Evolutionary conservation across 1,284 basidiomycete species (phyloP).

Genomic region (Anthracocystis panici-leucophaei): DNA sequence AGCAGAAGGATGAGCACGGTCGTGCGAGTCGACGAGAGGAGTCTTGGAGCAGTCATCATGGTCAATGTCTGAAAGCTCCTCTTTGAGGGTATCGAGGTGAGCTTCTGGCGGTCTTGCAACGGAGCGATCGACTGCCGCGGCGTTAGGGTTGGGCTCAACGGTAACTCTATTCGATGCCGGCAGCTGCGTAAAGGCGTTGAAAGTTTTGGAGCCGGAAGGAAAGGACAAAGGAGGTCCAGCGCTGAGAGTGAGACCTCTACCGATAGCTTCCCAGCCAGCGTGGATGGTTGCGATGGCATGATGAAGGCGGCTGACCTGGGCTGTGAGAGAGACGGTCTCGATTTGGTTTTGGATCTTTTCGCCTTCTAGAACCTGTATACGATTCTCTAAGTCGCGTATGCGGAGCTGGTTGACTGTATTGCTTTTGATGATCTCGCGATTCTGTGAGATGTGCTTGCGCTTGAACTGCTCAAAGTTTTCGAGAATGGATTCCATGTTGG

Average conservation of each 20-base stretch:
- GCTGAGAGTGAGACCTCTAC: constrained; percentile 40
- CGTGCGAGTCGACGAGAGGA: neutral
- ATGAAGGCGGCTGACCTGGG: constrained; percentile 53
- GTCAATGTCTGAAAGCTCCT: constrained; percentile 13
- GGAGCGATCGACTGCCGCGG: constrained; percentile 34
- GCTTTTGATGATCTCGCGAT: constrained; percentile 66
- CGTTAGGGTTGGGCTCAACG: constrained; percentile 34
- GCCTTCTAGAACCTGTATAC: constrained; percentile 56
- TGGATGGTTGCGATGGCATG: constrained; percentile 52
- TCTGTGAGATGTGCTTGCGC: constrained; percentile 67
- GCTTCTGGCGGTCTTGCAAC: constrained; percentile 48
- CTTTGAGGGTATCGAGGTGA: constrained; percentile 32
- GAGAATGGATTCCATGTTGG: constrained; percentile 63
- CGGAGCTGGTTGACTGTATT: constrained; percentile 61
- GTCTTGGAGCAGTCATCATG: neutral
- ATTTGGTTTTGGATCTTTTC: constrained; percentile 53
- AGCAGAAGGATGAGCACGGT: neutral
- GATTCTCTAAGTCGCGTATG: constrained; percentile 63
- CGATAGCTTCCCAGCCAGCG: constrained; percentile 62
- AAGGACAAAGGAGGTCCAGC: neutral
- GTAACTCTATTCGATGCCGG: constrained; percentile 26
- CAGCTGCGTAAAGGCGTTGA: neutral
- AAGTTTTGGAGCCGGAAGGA: neutral
- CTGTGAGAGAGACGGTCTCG: constrained; percentile 27
- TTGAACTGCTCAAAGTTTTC: constrained; percentile 66